Percentiles rank a stretch among this genome's conserved stretches.
These are phyloP conservation scores for Hamamelis virginiana DNA, from an alignment of 164 flowering plant species.

Conservation along the genomic window DNA sequence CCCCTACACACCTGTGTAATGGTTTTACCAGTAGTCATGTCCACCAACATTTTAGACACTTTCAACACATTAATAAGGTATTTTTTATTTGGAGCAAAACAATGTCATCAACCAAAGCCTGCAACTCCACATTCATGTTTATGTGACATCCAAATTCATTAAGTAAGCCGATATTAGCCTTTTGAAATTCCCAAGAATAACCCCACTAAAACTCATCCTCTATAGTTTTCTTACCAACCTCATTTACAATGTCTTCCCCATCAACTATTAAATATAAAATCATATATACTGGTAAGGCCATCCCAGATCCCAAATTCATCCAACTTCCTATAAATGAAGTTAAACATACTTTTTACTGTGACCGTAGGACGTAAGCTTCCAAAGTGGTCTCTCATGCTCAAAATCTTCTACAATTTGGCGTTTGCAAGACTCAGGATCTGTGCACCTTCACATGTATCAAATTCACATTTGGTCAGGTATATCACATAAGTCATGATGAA, in stretches of 20 bases:
- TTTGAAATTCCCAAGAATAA: background rate
- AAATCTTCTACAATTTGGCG: conserved; percentile 65
- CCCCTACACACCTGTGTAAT: too few relatives aligned
- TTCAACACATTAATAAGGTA: background rate
- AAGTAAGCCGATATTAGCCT: background rate
- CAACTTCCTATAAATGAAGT: too few relatives aligned
- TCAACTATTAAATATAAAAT: too few relatives aligned
- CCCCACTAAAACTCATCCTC: background rate
- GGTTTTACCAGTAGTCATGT: background rate
- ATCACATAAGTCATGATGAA: background rate
- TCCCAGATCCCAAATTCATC: background rate
- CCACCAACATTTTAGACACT: background rate
- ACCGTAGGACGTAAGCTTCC: conserved; percentile 90
- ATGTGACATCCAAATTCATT: background rate
- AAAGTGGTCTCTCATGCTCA: conserved; percentile 73
- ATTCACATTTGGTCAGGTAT: conserved; percentile 6
- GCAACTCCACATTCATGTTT: too few relatives aligned
- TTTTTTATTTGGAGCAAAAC: background rate
- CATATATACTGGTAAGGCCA: background rate
- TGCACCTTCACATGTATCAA: conserved; percentile 52
- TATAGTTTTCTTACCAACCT: background rate
- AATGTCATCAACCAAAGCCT: background rate
- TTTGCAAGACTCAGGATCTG: conserved; percentile 75
- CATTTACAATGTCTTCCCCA: too few relatives aligned
- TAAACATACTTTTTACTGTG: conserved; percentile 56